Percentiles rank a stretch among this genome's conserved stretches.
phyloP scores from a whole-genome alignment of 208 protist species.

The Trypanosoma theileri region DNA sequence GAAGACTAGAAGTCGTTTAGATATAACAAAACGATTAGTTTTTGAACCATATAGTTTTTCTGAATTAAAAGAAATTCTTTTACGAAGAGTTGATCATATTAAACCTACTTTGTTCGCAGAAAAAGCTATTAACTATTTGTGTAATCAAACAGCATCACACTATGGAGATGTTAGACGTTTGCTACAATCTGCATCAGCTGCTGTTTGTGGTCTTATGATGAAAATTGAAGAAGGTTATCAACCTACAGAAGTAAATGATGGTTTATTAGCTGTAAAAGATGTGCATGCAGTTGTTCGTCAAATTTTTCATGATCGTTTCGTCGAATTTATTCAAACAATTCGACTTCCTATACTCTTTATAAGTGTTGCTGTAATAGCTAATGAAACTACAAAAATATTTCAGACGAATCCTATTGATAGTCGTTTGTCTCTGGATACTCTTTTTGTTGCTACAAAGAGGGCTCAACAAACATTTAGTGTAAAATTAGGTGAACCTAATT shows the following conservation, averaged over 20 bases:
- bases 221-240: constrained; percentile 57
- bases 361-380: constrained; percentile 58
- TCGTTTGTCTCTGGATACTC: constrained; percentile 56
- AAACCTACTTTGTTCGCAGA: constrained; percentile 76
- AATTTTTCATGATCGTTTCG: constrained; percentile 89
- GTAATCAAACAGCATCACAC: constrained; percentile 83
- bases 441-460: constrained; percentile 53
- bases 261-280: constrained; percentile 69
- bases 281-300: constrained; percentile 78
- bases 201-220: constrained; percentile 83
- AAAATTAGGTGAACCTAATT: constrained; percentile 54
- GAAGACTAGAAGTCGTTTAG: constrained; percentile 81
- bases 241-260: constrained; percentile 31
- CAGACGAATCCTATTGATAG: constrained; percentile 40
- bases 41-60: constrained; percentile 79
- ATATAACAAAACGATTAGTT: constrained; percentile 79
- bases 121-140: constrained; percentile 77
- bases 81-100: constrained; percentile 55
- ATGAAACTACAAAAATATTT: constrained; percentile 66
- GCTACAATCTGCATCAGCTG: constrained; percentile 81
- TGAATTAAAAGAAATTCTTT: constrained; percentile 77
- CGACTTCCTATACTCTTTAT: constrained; percentile 69
- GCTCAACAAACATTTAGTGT: constrained; percentile 57
- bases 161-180: constrained; percentile 89
- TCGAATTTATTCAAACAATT: constrained; percentile 83